These are phyloP conservation scores for Tylopilus rubrobrunneus DNA, from an alignment of 768 basidiomycete genomes.

Conservation along the genomic window DNA sequence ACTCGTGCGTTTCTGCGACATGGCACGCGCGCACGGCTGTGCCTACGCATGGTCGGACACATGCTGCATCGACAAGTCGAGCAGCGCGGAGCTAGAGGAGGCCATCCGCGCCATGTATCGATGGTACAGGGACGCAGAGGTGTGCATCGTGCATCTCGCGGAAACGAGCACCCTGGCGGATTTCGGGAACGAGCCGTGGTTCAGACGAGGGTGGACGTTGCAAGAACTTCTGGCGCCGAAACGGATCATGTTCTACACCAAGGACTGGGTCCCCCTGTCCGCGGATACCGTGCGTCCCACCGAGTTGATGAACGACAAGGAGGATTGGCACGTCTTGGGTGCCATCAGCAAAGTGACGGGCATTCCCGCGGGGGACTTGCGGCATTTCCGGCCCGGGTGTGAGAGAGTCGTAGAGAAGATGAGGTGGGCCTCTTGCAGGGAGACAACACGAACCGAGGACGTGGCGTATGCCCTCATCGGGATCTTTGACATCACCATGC, in stretches of 20 bases:
- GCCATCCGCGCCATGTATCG: slow-evolving; percentile 9
- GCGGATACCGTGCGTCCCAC: neutral
- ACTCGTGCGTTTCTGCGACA: slow-evolving; percentile 6
- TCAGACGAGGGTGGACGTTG: slow-evolving; percentile 11
- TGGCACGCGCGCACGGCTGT: slow-evolving; percentile 5
- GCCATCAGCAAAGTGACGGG: slow-evolving; percentile 4
- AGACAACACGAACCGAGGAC: slow-evolving; percentile 11
- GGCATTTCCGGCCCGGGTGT: slow-evolving; percentile 7
- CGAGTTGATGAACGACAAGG: slow-evolving; percentile 3
- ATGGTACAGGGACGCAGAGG: slow-evolving; percentile 9
- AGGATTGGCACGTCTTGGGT: slow-evolving; percentile 4
- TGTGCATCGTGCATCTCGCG: slow-evolving; percentile 9
- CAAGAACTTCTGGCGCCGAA: slow-evolving; percentile 10
- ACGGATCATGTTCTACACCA: slow-evolving; percentile 4
- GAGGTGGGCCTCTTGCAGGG: slow-evolving; percentile 11
- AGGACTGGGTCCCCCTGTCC: slow-evolving; percentile 1
- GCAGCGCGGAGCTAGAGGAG: slow-evolving; percentile 13
- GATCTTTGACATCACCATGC: slow-evolving; percentile 14
- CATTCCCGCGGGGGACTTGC: slow-evolving; percentile 1
- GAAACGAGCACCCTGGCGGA: neutral
- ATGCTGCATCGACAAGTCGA: slow-evolving; percentile 14
- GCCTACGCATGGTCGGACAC: slow-evolving; percentile 13
- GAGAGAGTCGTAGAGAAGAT: slow-evolving; percentile 11
- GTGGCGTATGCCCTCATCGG: slow-evolving; percentile 11
- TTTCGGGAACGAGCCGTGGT: slow-evolving; percentile 12